Conservation (phyloP, 352 stramenopile genomes). For the Pythium oligandrum region DNA sequence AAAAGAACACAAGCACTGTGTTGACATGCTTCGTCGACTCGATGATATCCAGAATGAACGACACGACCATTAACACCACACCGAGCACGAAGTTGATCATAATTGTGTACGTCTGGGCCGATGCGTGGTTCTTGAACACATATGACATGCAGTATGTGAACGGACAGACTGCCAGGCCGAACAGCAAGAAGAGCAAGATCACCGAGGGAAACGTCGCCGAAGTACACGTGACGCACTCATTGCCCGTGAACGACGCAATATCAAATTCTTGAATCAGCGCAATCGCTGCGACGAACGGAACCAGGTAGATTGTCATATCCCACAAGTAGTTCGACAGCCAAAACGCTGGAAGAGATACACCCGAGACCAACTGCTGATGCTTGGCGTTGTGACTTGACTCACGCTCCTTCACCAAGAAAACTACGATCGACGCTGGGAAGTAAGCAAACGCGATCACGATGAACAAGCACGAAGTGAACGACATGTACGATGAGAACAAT, state of each 20-base stretch:
- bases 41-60: slow-evolving; percentile 48
- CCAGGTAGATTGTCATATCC: slow-evolving; percentile 90
- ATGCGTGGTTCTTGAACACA: slow-evolving; percentile 58
- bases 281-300: slow-evolving; percentile 46
- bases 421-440: slow-evolving; percentile 89
- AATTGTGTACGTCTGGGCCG: slow-evolving; percentile 65
- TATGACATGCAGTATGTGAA: slow-evolving; percentile 71
- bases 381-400: slow-evolving; percentile 92
- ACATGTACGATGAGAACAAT: slow-evolving; percentile 43
- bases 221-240: slow-evolving; percentile 42
- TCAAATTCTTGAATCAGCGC: slow-evolving; percentile 43
- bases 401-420: slow-evolving; percentile 95
- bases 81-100: slow-evolving; percentile 69
- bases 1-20: slow-evolving; percentile 61
- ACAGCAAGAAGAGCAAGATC: slow-evolving; percentile 51
- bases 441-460: slow-evolving; percentile 91
- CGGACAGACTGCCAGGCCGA: slow-evolving; percentile 53
- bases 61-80: slow-evolving; percentile 51
- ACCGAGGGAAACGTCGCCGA: slow-evolving; percentile 39
- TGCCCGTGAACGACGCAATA: slow-evolving; percentile 42
- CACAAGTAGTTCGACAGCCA: slow-evolving; percentile 96
- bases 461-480: slow-evolving; percentile 73
- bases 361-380: slow-evolving; percentile 95
- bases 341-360: slow-evolving; percentile 91
- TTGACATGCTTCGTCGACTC: slow-evolving; percentile 43